A percentile compares a stretch with the other conserved stretches of the same genome.
Evolutionary conservation across 1,139 yeast genomes (phyloP).

Genomic region (Yamadazyma taylorii): DNA sequence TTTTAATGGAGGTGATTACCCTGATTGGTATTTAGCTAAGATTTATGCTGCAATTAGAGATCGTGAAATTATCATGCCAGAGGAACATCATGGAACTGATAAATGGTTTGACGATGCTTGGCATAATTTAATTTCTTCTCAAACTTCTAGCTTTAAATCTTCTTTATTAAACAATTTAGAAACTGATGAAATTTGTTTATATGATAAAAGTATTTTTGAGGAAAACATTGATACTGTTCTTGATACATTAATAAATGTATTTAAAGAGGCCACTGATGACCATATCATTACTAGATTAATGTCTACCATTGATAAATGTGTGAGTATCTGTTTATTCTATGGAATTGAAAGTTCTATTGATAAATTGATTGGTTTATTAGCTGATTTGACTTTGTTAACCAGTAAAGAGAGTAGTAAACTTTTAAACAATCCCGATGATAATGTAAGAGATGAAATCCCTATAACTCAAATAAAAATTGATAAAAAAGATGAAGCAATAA

Average conservation of each 20-base stretch:
- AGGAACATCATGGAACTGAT: conserved; percentile 85
- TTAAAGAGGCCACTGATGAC: conserved; percentile 87
- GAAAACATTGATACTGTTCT: conserved; percentile 61
- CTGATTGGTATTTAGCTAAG: conserved; percentile 78
- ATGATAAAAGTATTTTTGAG: conserved; percentile 71
- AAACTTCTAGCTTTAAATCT: conserved; percentile 15
- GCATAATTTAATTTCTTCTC: conserved; percentile 75
- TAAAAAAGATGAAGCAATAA: conserved; percentile 53
- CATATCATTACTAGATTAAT: conserved; percentile 84
- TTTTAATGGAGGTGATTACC: conserved; percentile 75
- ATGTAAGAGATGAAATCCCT: conserved; percentile 46
- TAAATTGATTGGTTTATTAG: conserved; percentile 59
- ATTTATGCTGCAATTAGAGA: conserved; percentile 80
- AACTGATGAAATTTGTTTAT: conserved; percentile 38
- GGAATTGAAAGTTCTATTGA: conserved; percentile 60
- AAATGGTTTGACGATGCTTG: conserved; percentile 94
- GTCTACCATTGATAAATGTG: conserved; percentile 83
- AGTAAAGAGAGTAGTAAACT: conserved; percentile 6
- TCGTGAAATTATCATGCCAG: conserved; percentile 95
- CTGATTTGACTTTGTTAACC: conserved; percentile 61
- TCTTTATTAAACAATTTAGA: conserved; percentile 15
- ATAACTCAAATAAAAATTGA: conserved; percentile 50
- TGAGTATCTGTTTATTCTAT: conserved; percentile 70
- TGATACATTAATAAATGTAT: conserved; percentile 70
- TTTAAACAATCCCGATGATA: conserved; percentile 28